These are phyloP conservation scores for Delitschia confertaspora DNA, from an alignment of 495 filamentous ascomycete species.

Conservation along the genomic window DNA sequence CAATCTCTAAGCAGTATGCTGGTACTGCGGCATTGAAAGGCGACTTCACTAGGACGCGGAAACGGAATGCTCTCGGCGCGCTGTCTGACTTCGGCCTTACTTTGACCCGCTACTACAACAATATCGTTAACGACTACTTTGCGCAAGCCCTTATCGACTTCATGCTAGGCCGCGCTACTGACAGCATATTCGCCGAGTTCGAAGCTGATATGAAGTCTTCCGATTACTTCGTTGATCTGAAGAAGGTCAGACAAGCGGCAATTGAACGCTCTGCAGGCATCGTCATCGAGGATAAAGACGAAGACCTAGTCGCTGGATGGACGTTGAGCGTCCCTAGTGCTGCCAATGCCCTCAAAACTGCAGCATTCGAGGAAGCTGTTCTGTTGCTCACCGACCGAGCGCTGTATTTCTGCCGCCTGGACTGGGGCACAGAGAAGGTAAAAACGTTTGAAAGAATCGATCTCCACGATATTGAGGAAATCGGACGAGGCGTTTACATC, in stretches of 20 bases:
- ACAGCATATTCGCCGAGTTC: constrained; percentile 80
- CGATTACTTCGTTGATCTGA: constrained; percentile 78
- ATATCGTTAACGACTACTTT: constrained; percentile 94
- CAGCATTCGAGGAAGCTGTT: constrained; percentile 75
- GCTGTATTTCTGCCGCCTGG: constrained; percentile 79
- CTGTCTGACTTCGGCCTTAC: constrained; percentile 89
- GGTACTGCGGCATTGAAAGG: constrained; percentile 91
- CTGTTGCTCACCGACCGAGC: constrained; percentile 77
- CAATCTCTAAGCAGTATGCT: constrained; percentile 62
- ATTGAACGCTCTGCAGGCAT: constrained; percentile 80
- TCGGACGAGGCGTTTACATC: constrained; percentile 79
- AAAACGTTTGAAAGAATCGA: constrained; percentile 80
- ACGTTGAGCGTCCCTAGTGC: constrained; percentile 61
- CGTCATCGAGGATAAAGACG: constrained; percentile 69
- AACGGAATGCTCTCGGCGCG: constrained; percentile 84
- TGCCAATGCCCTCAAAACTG: constrained; percentile 52
- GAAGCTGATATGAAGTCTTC: constrained; percentile 77
- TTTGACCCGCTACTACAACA: constrained; percentile 60
- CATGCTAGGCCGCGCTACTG: constrained; percentile 78
- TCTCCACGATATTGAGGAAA: constrained; percentile 56
- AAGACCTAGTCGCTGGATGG: constrained; percentile 82
- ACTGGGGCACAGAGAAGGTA: constrained; percentile 90
- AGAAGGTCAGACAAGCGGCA: constrained; percentile 73
- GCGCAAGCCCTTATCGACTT: constrained; percentile 91
- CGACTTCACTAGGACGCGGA: constrained; percentile 84